phyloP scores from a whole-genome alignment of 2,329 filamentous ascomycete species.

The Boeremia lycopersici region DNA sequence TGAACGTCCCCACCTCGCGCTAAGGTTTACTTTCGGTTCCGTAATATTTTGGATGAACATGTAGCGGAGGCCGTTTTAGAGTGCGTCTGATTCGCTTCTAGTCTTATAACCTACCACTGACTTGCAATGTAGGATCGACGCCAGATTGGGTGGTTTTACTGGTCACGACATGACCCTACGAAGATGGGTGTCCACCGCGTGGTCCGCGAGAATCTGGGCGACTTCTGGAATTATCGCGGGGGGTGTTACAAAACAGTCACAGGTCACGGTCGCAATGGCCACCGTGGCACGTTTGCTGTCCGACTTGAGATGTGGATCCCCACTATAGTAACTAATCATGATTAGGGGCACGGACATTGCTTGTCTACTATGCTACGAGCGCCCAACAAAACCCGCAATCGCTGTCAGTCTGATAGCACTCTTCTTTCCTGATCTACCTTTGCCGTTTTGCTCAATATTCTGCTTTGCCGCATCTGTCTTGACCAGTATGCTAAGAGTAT shows the following conservation, averaged over 20 bases:
- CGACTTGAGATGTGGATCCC: constrained; percentile 25
- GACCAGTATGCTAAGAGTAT: neutral
- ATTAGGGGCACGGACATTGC: neutral
- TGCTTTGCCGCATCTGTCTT: neutral
- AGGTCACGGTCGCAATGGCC: constrained; percentile 5
- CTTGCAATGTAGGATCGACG: constrained; percentile 6
- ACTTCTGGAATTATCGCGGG: constrained; percentile 19
- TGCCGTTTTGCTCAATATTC: neutral
- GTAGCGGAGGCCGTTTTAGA: neutral
- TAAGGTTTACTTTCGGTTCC: neutral
- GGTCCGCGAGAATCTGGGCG: constrained; percentile 12
- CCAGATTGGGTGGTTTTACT: constrained; percentile 22
- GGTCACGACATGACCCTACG: neutral
- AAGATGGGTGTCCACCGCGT: constrained; percentile 15
- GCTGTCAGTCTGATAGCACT: neutral
- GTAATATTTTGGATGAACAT: too few species aligned
- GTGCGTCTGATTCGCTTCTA: neutral
- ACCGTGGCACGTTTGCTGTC: constrained; percentile 3
- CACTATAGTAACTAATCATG: constrained; percentile 10
- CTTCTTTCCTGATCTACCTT: neutral
- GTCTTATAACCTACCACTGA: neutral
- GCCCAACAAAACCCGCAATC: neutral
- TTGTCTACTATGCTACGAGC: neutral
- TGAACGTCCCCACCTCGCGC: constrained; percentile 17
- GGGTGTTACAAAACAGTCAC: constrained; percentile 11